Percentiles rank a stretch among this genome's conserved stretches.
Conservation (phyloP, 1,139 yeast species). For the Arxiozyma slooffiae region DNA sequence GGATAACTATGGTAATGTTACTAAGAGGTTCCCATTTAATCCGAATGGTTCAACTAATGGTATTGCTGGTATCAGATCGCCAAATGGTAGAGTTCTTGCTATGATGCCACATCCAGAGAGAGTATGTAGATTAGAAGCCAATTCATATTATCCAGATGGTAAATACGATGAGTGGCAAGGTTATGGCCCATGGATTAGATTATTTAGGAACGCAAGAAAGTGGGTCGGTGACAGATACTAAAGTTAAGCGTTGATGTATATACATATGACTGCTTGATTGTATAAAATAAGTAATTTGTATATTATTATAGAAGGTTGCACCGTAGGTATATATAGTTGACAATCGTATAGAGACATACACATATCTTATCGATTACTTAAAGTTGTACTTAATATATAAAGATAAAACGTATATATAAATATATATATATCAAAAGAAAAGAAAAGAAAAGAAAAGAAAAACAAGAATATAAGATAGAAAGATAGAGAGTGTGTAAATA, state of each 20-base stretch:
- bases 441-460: no score
- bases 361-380: no score
- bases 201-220: constrained; percentile 86
- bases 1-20: constrained; percentile 79
- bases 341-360: no score
- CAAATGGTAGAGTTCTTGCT: constrained; percentile 90
- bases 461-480: not conserved
- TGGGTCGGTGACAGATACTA: constrained; percentile 56
- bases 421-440: no score
- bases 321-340: no score
- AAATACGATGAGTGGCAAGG: constrained; percentile 58
- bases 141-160: constrained; percentile 79
- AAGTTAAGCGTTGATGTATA: not conserved
- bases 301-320: no score
- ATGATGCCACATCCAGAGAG: constrained; percentile 99
- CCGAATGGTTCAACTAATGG: constrained; percentile 95
- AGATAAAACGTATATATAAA: no score
- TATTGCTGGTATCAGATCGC: constrained; percentile 83
- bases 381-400: no score
- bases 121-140: constrained; percentile 74
- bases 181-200: constrained; percentile 90
- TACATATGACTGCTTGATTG: no score
- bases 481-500: no score
- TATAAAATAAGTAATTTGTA: no score
- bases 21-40: constrained; percentile 82